Conservation (phyloP, 2,329 filamentous ascomycete genomes). For the Davidsoniella neocaledoniae region DNA sequence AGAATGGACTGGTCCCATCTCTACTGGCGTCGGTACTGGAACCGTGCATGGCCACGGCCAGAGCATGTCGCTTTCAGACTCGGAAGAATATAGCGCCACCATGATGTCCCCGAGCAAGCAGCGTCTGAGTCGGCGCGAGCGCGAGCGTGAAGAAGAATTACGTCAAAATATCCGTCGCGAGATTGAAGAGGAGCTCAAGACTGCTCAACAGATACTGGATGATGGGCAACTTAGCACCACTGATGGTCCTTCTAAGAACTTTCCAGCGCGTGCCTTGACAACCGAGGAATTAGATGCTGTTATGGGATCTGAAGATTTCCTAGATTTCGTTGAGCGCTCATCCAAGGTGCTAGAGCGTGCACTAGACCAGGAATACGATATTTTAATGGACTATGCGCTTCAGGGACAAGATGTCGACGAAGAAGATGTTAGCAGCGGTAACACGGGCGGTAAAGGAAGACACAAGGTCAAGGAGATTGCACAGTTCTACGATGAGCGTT, state of each 20-base stretch:
- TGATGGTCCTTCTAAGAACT: conserved; percentile 30
- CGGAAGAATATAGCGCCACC: conserved; percentile 38
- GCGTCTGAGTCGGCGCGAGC: conserved; percentile 58
- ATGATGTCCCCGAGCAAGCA: conserved; percentile 47
- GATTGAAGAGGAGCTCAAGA: conserved; percentile 80
- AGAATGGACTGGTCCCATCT: conserved; percentile 41
- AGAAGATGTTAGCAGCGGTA: conserved; percentile 62
- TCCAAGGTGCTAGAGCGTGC: conserved; percentile 95
- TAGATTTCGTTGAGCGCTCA: conserved; percentile 87
- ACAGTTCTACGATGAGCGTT: conserved; percentile 87
- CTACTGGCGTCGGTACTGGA: conserved; percentile 13
- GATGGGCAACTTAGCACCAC: conserved; percentile 28
- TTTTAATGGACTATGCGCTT: conserved; percentile 83
- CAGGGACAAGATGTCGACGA: conserved; percentile 61
- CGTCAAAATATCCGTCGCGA: conserved; percentile 70
- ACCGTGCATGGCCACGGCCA: conserved; percentile 24
- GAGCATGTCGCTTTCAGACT: conserved; percentile 38
- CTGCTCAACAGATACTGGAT: conserved; percentile 43
- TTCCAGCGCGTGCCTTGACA: conserved; percentile 64
- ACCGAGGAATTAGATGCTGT: conserved; percentile 79
- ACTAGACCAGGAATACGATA: conserved; percentile 89
- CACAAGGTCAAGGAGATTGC: conserved; percentile 70
- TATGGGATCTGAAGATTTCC: conserved; percentile 79
- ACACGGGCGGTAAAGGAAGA: conserved; percentile 52
- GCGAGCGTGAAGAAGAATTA: conserved; percentile 77